Evolutionary conservation across 441 rosid species (phyloP), one percentile per base, ranked within the genome.

Genomic region (Lepidium campestre): DNA sequence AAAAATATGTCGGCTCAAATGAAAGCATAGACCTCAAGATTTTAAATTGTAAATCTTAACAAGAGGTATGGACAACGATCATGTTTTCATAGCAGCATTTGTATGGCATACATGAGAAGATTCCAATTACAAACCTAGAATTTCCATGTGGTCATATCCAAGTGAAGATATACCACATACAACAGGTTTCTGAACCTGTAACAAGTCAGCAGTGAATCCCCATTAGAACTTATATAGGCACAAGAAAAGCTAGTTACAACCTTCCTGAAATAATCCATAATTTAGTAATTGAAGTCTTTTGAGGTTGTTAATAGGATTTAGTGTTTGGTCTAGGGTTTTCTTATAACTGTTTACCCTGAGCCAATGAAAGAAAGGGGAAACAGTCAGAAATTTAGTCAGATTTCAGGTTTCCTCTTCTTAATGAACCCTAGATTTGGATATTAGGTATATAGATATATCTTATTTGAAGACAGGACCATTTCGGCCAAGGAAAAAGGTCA

Each of bases 111-210:
- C 62, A 49, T 44, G 27, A 69, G 45, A 68, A 14, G 48, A 32
- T 65, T 49, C 27, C 14, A 57, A 20, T 65, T 27, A 91, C 97
- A 78, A 83, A 94, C 99, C 99, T 64, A 94, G 91, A 79, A 94
- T 94, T 77, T 91, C 99, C 99, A 89, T 94, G 86, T 94, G 99
- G 71, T 94, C 99, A 75, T 84, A 94, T 70, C 99, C 99, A 40
- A 94, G 96, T 65, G 98, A 91, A 71, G 96, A 57, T 75, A 91
- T 68, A 57, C 97, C 98, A 56, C 97, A 94, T 0, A 91, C 96
- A 59, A 89, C 65, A 45, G 99, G 99, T 71, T 75, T 79, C 78
- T 83, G 86, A 74, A 91, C 85, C 98, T 94, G 91, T 68, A 82
- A 78, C 44, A 70, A 52, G 55, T 61, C 62, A 20, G 55, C 25